Evolutionary conservation across 106 monocot species (phyloP).

Genomic region (Dioscorea zingiberensis): DNA sequence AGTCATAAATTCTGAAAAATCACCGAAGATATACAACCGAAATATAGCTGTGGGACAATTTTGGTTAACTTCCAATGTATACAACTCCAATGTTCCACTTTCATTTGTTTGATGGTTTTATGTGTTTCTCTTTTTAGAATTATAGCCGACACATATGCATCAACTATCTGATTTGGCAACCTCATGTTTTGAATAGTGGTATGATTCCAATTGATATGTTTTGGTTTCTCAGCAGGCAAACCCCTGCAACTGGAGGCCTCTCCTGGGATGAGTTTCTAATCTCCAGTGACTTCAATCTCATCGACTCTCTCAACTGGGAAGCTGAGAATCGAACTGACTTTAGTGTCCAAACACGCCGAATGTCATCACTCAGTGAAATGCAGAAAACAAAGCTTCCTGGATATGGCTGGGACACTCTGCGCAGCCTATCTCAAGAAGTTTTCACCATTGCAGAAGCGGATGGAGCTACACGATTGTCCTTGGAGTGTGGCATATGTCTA

Average conservation of each 20-base stretch:
- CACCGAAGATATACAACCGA: no score
- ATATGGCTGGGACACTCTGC: constrained; percentile 15
- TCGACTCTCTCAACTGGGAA: constrained; percentile 5
- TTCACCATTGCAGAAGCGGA: constrained; percentile 2
- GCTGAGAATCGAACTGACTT: constrained; percentile 5
- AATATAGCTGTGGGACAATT: no score
- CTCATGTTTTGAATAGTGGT: neutral
- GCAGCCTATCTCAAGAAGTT: constrained; percentile 6
- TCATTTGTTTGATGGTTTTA: no score
- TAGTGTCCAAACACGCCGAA: neutral
- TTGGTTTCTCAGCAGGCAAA: constrained; percentile 9
- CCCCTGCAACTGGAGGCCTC: neutral
- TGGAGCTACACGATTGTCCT: neutral
- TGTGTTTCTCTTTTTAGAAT: no score
- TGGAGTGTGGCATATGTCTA: constrained; percentile 39
- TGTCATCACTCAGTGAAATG: neutral
- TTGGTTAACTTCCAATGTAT: no score
- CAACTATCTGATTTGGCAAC: neutral
- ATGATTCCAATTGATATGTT: neutral
- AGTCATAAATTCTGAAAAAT: no score
- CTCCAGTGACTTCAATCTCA: neutral
- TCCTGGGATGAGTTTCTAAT: constrained; percentile 3
- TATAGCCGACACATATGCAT: neutral
- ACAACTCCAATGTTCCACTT: no score
- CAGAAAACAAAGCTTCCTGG: constrained; percentile 18